phyloP scores from a whole-genome alignment of 2,329 filamentous ascomycete species.

The Coniella lustricola region DNA sequence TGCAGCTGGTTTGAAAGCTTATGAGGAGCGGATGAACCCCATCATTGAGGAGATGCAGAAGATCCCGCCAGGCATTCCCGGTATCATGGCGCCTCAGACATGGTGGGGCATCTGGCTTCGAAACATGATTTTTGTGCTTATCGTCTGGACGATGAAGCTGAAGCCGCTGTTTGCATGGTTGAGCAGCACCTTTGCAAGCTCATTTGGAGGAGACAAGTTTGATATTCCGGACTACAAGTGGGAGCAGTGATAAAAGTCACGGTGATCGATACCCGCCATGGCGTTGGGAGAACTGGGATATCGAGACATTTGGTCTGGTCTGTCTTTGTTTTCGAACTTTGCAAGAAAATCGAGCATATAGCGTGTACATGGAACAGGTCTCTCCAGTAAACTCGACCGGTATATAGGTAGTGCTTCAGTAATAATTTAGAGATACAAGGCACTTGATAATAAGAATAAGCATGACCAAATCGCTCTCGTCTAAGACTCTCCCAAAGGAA shows the following conservation, averaged over 20 bases:
- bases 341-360: no score
- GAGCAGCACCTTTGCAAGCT: conserved; percentile 24
- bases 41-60: conserved; percentile 28
- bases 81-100: conserved; percentile 36
- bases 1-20: conserved; percentile 26
- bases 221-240: conserved; percentile 31
- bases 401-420: no score
- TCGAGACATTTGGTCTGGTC: no score
- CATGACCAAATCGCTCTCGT: no score
- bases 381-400: no score
- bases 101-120: conserved; percentile 37
- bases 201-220: conserved; percentile 28
- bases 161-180: conserved; percentile 22
- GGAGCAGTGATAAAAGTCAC: not conserved
- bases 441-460: no score
- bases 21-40: conserved; percentile 30
- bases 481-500: no score
- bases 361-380: no score
- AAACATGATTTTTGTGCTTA: conserved; percentile 33
- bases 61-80: conserved; percentile 26
- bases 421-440: no score
- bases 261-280: no score
- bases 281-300: no score
- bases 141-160: conserved; percentile 27
- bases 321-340: no score